Percentiles rank a stretch among this genome's conserved stretches.
These are phyloP conservation scores for Sphaerulina vaccinii DNA, from an alignment of 2,329 filamentous ascomycete species.

Conservation along the genomic window DNA sequence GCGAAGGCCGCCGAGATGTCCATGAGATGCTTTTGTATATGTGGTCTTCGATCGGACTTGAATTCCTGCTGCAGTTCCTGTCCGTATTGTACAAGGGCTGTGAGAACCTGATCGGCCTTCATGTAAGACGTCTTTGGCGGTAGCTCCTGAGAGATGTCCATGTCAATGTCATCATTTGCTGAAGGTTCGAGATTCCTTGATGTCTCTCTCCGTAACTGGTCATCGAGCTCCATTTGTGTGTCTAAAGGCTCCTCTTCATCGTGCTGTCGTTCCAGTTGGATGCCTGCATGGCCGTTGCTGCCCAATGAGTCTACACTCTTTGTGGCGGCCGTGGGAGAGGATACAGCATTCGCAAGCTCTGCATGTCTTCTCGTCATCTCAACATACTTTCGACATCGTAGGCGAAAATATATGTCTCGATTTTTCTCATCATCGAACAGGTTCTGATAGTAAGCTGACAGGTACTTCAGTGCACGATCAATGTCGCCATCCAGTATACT, in stretches of 20 bases:
- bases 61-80: slow-evolving; percentile 77
- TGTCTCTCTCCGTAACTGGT: slow-evolving; percentile 45
- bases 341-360: slow-evolving; percentile 56
- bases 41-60: slow-evolving; percentile 64
- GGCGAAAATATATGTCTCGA: slow-evolving; percentile 79
- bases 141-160: slow-evolving; percentile 34
- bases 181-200: slow-evolving; percentile 20
- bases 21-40: slow-evolving; percentile 70
- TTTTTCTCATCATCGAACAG: slow-evolving; percentile 69
- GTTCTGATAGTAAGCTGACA: slow-evolving; percentile 72
- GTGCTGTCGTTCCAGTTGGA: slow-evolving; percentile 39
- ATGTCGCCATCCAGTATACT: slow-evolving; percentile 91
- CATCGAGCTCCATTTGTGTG: slow-evolving; percentile 58
- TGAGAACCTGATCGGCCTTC: slow-evolving; percentile 55
- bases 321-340: slow-evolving; percentile 32
- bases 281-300: slow-evolving; percentile 31
- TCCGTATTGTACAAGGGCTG: slow-evolving; percentile 75
- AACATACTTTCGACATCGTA: slow-evolving; percentile 88
- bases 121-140: slow-evolving; percentile 31
- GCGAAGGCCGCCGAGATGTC: slow-evolving; percentile 88
- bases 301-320: slow-evolving; percentile 30
- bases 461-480: slow-evolving; percentile 82
- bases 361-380: slow-evolving; percentile 83
- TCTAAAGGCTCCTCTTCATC: slow-evolving; percentile 44
- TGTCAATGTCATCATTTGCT: slow-evolving; percentile 35